phyloP scores from a whole-genome alignment of 768 basidiomycete genomes.

The Hygrocybe punicea region DNA sequence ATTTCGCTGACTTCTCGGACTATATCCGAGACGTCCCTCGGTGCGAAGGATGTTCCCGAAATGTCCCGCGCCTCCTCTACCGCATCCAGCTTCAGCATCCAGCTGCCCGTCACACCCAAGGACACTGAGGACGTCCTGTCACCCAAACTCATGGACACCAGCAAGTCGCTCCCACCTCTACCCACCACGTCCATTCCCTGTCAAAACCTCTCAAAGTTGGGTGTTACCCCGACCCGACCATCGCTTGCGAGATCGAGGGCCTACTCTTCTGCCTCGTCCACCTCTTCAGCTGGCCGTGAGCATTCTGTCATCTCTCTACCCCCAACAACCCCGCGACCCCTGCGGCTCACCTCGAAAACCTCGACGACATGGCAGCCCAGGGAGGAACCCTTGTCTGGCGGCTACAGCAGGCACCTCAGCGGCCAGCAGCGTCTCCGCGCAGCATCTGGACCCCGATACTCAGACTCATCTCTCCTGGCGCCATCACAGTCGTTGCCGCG shows the following conservation, averaged over 20 bases:
- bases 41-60: neutral
- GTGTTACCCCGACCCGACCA: slow-evolving; percentile 1
- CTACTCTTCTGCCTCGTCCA: slow-evolving; percentile 3
- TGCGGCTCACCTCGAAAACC: too few relatives aligned
- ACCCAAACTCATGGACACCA: neutral
- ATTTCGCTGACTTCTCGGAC: neutral
- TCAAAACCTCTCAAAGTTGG: neutral
- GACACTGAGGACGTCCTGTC: slow-evolving; percentile 10
- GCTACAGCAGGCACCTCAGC: neutral
- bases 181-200: slow-evolving; percentile 16
- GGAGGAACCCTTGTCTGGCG: neutral
- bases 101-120: slow-evolving; percentile 26
- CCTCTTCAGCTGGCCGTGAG: neutral
- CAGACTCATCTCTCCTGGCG: slow-evolving; percentile 3
- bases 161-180: slow-evolving; percentile 36
- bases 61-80: slow-evolving; percentile 2
- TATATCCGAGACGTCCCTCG: neutral
- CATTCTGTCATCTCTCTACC: too few relatives aligned
- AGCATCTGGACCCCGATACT: neutral
- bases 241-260: slow-evolving; percentile 9
- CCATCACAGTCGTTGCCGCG: slow-evolving; percentile 1
- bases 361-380: neutral
- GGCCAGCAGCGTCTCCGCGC: neutral
- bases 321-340: neutral
- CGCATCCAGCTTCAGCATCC: neutral